Evolutionary conservation across 1,284 basidiomycete species (phyloP), one percentile per base, ranked within the genome.

Genomic region (Naganishia albida): DNA sequence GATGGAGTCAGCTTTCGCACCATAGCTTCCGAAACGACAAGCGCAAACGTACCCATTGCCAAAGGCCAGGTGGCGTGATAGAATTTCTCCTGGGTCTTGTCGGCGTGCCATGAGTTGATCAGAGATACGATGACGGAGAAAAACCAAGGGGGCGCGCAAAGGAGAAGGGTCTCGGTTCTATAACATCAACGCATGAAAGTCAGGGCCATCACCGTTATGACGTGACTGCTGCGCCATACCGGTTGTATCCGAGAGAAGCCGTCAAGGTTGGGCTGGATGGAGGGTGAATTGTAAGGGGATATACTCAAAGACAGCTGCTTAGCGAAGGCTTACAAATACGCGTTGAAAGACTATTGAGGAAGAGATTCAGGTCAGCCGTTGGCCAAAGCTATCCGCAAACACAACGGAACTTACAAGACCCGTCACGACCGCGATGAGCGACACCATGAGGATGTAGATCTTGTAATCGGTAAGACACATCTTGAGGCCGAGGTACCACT

Each of bases 111-210:
- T 2, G 87, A 86, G 72, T 84, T 87, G 53, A 84, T 39, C 66
- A 84, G 82, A 1, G 70, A 65, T 44, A 84, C 80, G 25, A 85
- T 76, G 4, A 85, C 85, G 1, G 88, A 84, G 74, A 90, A 85
- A 15, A 85, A 78, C 85, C 87, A 92, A 2, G 89, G 89, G 74
- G 87, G 75, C 70, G 88, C 87, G 82, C 86, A 63, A 83, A 89
- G 80, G 50, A 89, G 78, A 2, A 89, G 77, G 15, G 84, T 86
- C 38, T 84, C 77, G 0, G 60, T 63, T 13, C 28, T 54, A 25
- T 4, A 25, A 59, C 39, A 42, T 30, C 20, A n/a, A 39, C n/a
- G n/a, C n/a, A n/a, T n/a, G n/a, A n/a, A n/a, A n/a, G n/a, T n/a
- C n/a, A n/a, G n/a, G n/a, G n/a, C n/a, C n/a, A n/a, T 23, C 18